Conservation (phyloP, 2,329 filamentous ascomycete genomes). For the Colletotrichum noveboracense region DNA sequence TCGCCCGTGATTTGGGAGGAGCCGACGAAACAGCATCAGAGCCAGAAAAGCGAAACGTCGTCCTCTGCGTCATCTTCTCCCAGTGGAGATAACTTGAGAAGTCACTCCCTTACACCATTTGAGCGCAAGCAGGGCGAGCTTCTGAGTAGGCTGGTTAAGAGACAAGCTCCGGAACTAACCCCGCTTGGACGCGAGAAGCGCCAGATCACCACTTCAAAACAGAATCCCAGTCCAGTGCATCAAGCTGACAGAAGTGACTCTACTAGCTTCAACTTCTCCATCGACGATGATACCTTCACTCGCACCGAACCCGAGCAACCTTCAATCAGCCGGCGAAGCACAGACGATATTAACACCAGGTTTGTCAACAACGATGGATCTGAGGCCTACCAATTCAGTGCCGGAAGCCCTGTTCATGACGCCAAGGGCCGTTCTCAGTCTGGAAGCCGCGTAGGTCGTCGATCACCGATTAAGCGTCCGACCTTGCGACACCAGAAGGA, state of each 20-base stretch:
- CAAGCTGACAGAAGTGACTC: conserved; percentile 37
- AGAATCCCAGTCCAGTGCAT: neutral
- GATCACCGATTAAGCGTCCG: conserved; percentile 40
- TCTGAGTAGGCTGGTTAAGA: conserved; percentile 39
- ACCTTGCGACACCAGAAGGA: conserved; percentile 28
- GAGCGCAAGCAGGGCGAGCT: conserved; percentile 45
- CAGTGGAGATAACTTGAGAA: conserved; percentile 19
- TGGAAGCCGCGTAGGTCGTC: conserved; percentile 43
- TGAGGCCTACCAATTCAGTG: conserved; percentile 56
- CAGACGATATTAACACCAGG: conserved; percentile 67
- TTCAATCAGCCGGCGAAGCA: conserved; percentile 54
- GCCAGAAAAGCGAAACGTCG: neutral
- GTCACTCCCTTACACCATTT: conserved; percentile 36
- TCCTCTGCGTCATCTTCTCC: conserved; percentile 14
- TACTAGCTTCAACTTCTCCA: conserved; percentile 57
- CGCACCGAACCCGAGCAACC: conserved; percentile 38
- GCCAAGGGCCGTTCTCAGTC: conserved; percentile 43
- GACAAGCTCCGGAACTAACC: conserved; percentile 26
- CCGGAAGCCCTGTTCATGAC: conserved; percentile 44
- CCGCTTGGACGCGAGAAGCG: conserved; percentile 4
- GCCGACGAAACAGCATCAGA: neutral
- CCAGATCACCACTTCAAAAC: conserved; percentile 3
- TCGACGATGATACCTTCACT: conserved; percentile 46
- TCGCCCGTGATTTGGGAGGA: neutral
- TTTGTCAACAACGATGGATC: conserved; percentile 57